phyloP scores from a whole-genome alignment of 305 asterid species.

The Fraxinus dipetala region DNA sequence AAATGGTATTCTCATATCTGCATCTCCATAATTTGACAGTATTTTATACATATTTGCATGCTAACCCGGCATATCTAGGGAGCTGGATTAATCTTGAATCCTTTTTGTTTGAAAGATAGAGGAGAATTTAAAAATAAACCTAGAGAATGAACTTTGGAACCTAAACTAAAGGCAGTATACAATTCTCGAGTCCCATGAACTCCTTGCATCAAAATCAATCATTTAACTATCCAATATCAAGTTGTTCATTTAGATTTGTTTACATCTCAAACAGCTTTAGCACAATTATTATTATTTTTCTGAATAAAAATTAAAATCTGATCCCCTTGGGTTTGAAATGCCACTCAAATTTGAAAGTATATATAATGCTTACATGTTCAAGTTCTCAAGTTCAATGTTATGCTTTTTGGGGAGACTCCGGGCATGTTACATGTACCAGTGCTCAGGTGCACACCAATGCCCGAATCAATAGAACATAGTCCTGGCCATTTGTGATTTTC shows the following conservation, averaged over 20 bases:
- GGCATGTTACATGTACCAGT: not conserved
- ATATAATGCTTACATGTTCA: not conserved
- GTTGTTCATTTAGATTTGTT: not conserved
- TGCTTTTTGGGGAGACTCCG: not conserved
- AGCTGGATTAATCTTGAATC: not conserved
- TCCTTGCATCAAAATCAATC: not conserved
- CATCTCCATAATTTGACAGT: not conserved
- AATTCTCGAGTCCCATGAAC: not conserved
- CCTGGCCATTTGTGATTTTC: not conserved
- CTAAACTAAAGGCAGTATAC: not conserved
- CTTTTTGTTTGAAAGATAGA: not conserved
- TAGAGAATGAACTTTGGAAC: not conserved
- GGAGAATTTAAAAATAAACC: not conserved
- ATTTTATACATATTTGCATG: not conserved
- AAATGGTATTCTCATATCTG: constrained; percentile 50
- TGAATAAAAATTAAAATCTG: not conserved
- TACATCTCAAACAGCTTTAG: not conserved
- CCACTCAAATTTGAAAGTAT: not conserved
- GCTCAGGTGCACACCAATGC: not conserved
- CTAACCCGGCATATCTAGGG: not conserved
- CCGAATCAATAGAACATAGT: not conserved
- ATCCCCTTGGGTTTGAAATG: not conserved
- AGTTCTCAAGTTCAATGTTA: not conserved
- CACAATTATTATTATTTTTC: not conserved
- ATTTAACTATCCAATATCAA: not conserved